These are phyloP conservation scores for Lactifluus pinguis DNA, from an alignment of 768 basidiomycete genomes.

Conservation along the genomic window DNA sequence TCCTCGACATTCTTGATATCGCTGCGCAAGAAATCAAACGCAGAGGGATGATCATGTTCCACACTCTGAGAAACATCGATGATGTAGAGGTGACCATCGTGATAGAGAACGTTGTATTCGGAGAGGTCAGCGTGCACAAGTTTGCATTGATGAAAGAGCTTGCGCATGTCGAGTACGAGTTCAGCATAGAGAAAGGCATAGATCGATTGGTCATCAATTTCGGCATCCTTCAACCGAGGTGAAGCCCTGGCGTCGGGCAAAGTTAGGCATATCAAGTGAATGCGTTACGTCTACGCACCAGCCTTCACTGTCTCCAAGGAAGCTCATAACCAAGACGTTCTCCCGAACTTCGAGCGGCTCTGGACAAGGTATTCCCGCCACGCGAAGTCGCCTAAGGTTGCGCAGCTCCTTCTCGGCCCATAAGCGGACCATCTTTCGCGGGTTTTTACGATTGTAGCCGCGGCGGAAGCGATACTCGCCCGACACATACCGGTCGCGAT, in stretches of 20 bases:
- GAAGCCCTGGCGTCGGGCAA: slow-evolving; percentile 55
- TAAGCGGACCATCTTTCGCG: slow-evolving; percentile 94
- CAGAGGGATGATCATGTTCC: slow-evolving; percentile 94
- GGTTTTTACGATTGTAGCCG: slow-evolving; percentile 81
- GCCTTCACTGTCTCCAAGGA: slow-evolving; percentile 73
- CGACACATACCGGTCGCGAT: slow-evolving; percentile 92
- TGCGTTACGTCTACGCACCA: slow-evolving; percentile 45
- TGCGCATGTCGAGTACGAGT: slow-evolving; percentile 68
- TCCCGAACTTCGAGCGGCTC: slow-evolving; percentile 89
- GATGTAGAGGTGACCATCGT: slow-evolving; percentile 72
- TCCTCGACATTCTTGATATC: slow-evolving; percentile 93
- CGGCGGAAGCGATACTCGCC: slow-evolving; percentile 93
- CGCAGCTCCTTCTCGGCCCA: slow-evolving; percentile 99
- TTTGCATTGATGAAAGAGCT: slow-evolving; percentile 83
- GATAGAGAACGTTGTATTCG: slow-evolving; percentile 95
- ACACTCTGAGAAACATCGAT: slow-evolving; percentile 99
- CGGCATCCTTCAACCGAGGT: slow-evolving; percentile 87
- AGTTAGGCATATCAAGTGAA: neutral
- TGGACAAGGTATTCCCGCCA: slow-evolving; percentile 82
- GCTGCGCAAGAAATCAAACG: slow-evolving; percentile 90
- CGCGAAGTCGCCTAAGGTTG: slow-evolving; percentile 75
- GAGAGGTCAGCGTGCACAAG: slow-evolving; percentile 97
- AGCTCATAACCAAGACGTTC: slow-evolving; percentile 94
- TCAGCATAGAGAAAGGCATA: slow-evolving; percentile 64
- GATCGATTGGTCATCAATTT: slow-evolving; percentile 37